Conservation (phyloP, 2,329 filamentous ascomycete genomes). For the Aureobasidium sp. region DNA sequence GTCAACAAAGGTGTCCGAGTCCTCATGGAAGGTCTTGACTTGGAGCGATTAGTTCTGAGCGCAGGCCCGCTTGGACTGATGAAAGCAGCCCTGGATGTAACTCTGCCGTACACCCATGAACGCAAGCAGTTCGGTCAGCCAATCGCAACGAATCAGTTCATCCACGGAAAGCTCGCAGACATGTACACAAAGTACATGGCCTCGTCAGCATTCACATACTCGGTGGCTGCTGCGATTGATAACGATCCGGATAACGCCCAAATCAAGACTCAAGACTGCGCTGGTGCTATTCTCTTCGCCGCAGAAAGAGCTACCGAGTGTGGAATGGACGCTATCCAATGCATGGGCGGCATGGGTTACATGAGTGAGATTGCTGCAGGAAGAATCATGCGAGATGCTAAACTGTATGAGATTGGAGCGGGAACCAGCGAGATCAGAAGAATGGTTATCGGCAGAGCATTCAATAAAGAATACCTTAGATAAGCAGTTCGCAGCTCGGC, state of each 20-base stretch:
- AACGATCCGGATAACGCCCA: slow-evolving; percentile 41
- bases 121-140: slow-evolving; percentile 82
- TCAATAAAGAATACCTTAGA: slow-evolving; percentile 66
- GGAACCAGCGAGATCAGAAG: slow-evolving; percentile 89
- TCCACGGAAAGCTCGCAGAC: slow-evolving; percentile 88
- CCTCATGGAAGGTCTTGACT: slow-evolving; percentile 91
- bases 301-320: slow-evolving; percentile 85
- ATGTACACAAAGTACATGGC: slow-evolving; percentile 95
- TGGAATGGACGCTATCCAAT: slow-evolving; percentile 79
- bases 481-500: background rate
- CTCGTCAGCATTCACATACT: slow-evolving; percentile 78
- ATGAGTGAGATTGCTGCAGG: slow-evolving; percentile 92
- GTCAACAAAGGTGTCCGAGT: slow-evolving; percentile 80
- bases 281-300: slow-evolving; percentile 86
- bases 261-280: slow-evolving; percentile 84
- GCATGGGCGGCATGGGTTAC: slow-evolving; percentile 67
- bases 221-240: slow-evolving; percentile 72
- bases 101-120: slow-evolving; percentile 81
- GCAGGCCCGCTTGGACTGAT: slow-evolving; percentile 89
- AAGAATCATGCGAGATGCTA: slow-evolving; percentile 68
- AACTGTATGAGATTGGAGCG: slow-evolving; percentile 92
- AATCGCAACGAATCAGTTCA: slow-evolving; percentile 84
- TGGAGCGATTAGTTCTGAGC: slow-evolving; percentile 85
- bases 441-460: slow-evolving; percentile 89
- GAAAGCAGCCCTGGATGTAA: slow-evolving; percentile 81